Base-by-base conservation (phyloP, 2,329 filamentous ascomycete species). In the Chalara sp. region DNA sequence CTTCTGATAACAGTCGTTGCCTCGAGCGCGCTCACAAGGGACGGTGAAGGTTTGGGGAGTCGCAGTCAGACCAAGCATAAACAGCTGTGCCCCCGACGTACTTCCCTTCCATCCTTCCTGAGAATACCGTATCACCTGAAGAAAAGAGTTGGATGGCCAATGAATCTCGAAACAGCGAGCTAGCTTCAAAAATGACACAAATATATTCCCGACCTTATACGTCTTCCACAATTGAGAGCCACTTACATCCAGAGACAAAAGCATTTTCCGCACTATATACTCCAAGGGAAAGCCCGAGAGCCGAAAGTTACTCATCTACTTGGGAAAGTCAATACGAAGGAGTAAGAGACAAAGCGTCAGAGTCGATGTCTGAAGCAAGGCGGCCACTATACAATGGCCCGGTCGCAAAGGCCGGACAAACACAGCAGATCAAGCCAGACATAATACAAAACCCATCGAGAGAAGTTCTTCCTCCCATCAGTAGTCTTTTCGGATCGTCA, bases 401-500 rank as follows among this genome's bases (percentile, higher is more conserved):
- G 6, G 51, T 51, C 46, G 37, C 47, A n/a, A 57, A 55, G 51
- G 46, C 39, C 40, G 57, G 46, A 52, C 55, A 62, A 5, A 58
- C 62, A 55, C 61, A 62, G 54, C 55, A 54, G 42, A 51, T 47
- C 43, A 54, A 47, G 6, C 56, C 55, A 49, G 54, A 63, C 33
- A 41, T 46, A 6, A 32, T 41, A 37, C 52, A 56, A 29, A 59
- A 61, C 10, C 40, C 53, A 32, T 47, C 55, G 30, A 56, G 63
- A 57, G 64, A 67, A 54, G 58, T 60, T 30, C 55, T 67, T 4
- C 65, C 65, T 42, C 58, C 65, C 11, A 48, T 67, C 41, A 67
- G 61, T 48, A 66, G 63, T 52, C 44, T 67, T 6, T 64, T 66
- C 59, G 60, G 53, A 12, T 56, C 61, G 29, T 44, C 45, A 7